Evolutionary conservation across 2,329 filamentous ascomycete species (phyloP).

Genomic region (Fusarium pseudoanthophilum): DNA sequence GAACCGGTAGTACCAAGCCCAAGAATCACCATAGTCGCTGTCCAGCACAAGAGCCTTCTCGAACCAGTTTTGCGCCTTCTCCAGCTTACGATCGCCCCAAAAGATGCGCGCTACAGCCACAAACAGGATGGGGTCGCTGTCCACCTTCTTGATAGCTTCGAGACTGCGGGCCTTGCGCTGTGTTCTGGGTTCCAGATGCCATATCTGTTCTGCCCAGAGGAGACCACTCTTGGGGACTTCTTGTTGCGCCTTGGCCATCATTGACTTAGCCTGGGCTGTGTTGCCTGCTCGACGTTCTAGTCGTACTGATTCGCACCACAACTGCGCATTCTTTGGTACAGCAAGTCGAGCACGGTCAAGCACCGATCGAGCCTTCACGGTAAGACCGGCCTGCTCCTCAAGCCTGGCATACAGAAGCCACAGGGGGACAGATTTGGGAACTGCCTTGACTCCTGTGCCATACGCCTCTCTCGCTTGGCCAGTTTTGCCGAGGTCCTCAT

Average conservation of each 20-base stretch:
- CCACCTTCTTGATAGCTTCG: slow-evolving; percentile 96
- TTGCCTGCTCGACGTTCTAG: slow-evolving; percentile 91
- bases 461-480: slow-evolving; percentile 92
- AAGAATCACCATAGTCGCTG: slow-evolving; percentile 87
- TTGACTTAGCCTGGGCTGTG: slow-evolving; percentile 81
- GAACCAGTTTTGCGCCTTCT: slow-evolving; percentile 97
- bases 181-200: slow-evolving; percentile 90
- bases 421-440: slow-evolving; percentile 82
- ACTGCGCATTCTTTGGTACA: slow-evolving; percentile 82
- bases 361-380: slow-evolving; percentile 92
- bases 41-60: slow-evolving; percentile 93
- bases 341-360: slow-evolving; percentile 91
- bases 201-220: slow-evolving; percentile 94
- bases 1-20: slow-evolving; percentile 99
- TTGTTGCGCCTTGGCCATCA: slow-evolving; percentile 94
- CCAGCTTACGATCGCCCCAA: slow-evolving; percentile 90
- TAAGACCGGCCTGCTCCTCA: slow-evolving; percentile 84
- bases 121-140: slow-evolving; percentile 89
- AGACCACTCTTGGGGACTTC: slow-evolving; percentile 89
- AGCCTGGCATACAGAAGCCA: slow-evolving; percentile 91
- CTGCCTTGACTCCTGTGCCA: slow-evolving; percentile 86
- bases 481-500: slow-evolving; percentile 82
- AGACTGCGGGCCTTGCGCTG: slow-evolving; percentile 91
- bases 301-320: slow-evolving; percentile 95
- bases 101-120: slow-evolving; percentile 94